Percentiles rank a stretch among this genome's conserved stretches.
phyloP scores from a whole-genome alignment of 2,329 filamentous ascomycete genomes.

The Westerdykella sp. region DNA sequence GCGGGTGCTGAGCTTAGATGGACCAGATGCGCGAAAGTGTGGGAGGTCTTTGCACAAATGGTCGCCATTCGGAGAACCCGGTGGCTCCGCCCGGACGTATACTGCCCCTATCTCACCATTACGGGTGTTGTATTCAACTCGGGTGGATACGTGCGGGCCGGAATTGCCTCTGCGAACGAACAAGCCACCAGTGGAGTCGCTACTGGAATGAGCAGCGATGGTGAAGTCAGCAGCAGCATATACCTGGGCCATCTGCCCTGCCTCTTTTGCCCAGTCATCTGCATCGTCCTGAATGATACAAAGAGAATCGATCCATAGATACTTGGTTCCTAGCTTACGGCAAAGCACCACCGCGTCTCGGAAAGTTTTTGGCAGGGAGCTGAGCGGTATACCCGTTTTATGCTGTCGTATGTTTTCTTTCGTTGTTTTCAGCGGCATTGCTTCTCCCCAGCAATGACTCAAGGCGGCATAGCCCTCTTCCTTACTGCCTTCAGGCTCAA shows the following conservation, averaged over 20 bases:
- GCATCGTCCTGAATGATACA: slow-evolving; percentile 4
- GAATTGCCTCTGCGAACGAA: no score
- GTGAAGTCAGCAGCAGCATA: slow-evolving; percentile 2
- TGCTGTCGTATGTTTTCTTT: not conserved
- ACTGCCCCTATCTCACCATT: no score
- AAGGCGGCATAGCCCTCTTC: not conserved
- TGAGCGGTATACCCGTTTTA: slow-evolving; percentile 3
- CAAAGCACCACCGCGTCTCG: slow-evolving; percentile 1
- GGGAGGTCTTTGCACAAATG: no score
- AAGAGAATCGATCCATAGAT: slow-evolving; percentile 4
- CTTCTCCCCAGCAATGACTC: slow-evolving; percentile 5
- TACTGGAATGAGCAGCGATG: slow-evolving; percentile 1
- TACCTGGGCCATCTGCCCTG: slow-evolving; percentile 1
- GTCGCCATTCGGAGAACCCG: no score
- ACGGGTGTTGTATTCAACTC: no score
- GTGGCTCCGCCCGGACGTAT: no score
- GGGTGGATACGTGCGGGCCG: no score
- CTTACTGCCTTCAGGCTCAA: no score
- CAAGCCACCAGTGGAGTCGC: no score
- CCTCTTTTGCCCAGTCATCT: slow-evolving; percentile 1
- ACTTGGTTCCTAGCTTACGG: slow-evolving; percentile 2
- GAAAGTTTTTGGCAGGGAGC: slow-evolving; percentile 4
- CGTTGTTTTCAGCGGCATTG: not conserved
- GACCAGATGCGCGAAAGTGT: no score
- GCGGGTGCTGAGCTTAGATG: not conserved